Base-by-base conservation (phyloP, 2,329 filamentous ascomycete genomes). In the Orbilia ellipsospora region DNA sequence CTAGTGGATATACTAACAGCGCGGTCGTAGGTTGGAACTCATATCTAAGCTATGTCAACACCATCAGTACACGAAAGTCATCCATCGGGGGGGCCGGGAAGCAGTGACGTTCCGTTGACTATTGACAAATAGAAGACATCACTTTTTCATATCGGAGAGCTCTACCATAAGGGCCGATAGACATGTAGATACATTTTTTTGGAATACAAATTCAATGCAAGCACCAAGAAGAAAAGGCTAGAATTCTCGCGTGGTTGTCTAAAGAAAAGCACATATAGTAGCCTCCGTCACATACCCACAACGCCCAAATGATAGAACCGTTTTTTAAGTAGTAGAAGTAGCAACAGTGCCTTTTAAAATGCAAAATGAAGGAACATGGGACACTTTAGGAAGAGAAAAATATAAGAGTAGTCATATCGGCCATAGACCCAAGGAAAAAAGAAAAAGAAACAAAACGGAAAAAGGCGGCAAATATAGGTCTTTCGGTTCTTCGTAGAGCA, bases 11-110 rank as follows among this genome's bases (percentile, higher is more conserved):
- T n/a, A 10, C 36, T 48, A 54, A 57, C 60, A 64, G 40, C 13
- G 18, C 15, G 13, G 57, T 65, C 45, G 66, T 45, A 78, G 88
- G 87, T 77, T 90, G 88, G 88, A 90, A 90, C 82, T 88, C 86
- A 77, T 90, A 89, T 80, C 81, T 90, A 79, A 90, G 88, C 82
- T 88, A 84, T 82, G 82, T 89, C 63, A 90, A 89, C 82, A 76
- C 73, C 13, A 36, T 7, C 5, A 36, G 31, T 36, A 36, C 44
- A 48, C 15, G 44, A 18, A 18, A 48, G 16, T 12, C 13, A 48
- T 6, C 44, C 44, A 48, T 15, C 5, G 16, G 13, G 44, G 44
- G 8, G 31, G 31, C 31, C 31, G 31, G 10, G 31, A 36, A 36
- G 10, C 31, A 36, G 31, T 36, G 10, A 36, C 5, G 31, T 36